These are phyloP conservation scores for Suillus discolor DNA, from an alignment of 768 basidiomycete species.

Conservation along the genomic window DNA sequence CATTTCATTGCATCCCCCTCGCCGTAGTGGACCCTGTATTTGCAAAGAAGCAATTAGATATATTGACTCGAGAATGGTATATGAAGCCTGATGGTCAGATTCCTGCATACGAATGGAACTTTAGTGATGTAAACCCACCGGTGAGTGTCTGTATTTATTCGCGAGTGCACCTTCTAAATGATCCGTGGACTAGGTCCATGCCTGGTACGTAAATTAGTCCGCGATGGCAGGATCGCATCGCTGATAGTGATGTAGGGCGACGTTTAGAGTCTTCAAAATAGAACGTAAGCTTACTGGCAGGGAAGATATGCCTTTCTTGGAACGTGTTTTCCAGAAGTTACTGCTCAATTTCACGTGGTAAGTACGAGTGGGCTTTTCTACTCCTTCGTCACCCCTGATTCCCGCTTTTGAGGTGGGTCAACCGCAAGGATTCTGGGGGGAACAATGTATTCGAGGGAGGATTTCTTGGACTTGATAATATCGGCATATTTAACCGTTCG, in stretches of 20 bases:
- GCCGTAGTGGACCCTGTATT: slow-evolving; percentile 94
- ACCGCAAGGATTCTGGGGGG: slow-evolving; percentile 93
- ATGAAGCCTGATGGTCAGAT: slow-evolving; percentile 99
- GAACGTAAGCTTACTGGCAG: slow-evolving; percentile 93
- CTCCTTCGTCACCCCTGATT: slow-evolving; percentile 6
- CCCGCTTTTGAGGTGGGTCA: slow-evolving; percentile 79
- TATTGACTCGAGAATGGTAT: slow-evolving; percentile 98
- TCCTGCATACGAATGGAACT: slow-evolving; percentile 99
- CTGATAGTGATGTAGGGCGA: slow-evolving; percentile 61
- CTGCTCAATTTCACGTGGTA: slow-evolving; percentile 97
- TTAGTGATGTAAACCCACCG: slow-evolving; percentile 96
- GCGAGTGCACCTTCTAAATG: background rate
- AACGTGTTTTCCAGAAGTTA: slow-evolving; percentile 98
- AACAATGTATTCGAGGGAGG: slow-evolving; percentile 98
- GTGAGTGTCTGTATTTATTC: slow-evolving; percentile 28
- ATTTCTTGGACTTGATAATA: slow-evolving; percentile 97
- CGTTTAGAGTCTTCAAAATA: slow-evolving; percentile 98
- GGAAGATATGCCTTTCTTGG: slow-evolving; percentile 90
- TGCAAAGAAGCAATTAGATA: slow-evolving; percentile 96
- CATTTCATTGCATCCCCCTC: slow-evolving; percentile 99
- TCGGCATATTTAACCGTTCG: slow-evolving; percentile 96
- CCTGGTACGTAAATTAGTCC: slow-evolving; percentile 59
- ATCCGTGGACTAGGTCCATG: slow-evolving; percentile 56
- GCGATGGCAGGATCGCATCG: background rate
- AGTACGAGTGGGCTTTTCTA: slow-evolving; percentile 16